These are phyloP conservation scores for Coemansia sp. DNA, from an alignment of 192 early-diverging fungal genomes.

Conservation along the genomic window DNA sequence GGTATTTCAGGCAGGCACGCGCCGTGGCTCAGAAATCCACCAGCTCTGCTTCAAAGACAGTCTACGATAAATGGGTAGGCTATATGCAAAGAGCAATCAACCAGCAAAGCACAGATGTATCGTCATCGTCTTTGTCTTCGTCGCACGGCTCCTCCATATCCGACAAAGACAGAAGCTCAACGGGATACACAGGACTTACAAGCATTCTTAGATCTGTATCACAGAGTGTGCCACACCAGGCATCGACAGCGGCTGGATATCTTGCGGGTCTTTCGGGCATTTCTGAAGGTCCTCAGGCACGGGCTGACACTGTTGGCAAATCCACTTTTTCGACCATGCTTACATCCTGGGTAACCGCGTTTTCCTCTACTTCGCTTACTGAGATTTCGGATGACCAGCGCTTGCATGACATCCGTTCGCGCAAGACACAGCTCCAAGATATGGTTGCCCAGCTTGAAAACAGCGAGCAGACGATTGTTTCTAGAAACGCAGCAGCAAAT, in stretches of 20 bases:
- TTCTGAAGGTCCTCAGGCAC: conserved; percentile 13
- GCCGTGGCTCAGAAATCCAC: conserved; percentile 45
- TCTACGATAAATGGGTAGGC: conserved; percentile 50
- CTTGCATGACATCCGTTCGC: conserved; percentile 38
- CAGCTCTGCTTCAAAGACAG: conserved; percentile 37
- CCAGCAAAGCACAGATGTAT: conserved; percentile 12
- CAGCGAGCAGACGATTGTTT: conserved; percentile 36
- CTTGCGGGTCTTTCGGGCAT: conserved; percentile 30
- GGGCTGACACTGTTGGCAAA: conserved; percentile 16
- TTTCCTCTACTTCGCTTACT: conserved; percentile 16
- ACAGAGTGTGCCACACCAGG: conserved; percentile 31
- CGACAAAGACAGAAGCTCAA: background rate
- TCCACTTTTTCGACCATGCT: conserved; percentile 28
- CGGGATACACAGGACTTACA: conserved; percentile 14
- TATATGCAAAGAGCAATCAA: conserved; percentile 44
- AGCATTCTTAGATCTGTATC: conserved; percentile 32
- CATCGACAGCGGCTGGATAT: conserved; percentile 33
- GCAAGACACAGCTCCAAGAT: conserved; percentile 43
- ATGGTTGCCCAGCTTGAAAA: conserved; percentile 48
- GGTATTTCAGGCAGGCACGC: conserved; percentile 42
- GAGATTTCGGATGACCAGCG: conserved; percentile 36
- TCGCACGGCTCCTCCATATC: background rate
- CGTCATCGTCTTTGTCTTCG: conserved; percentile 1
- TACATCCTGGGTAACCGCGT: conserved; percentile 38
- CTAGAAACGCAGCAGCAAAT: conserved; percentile 8